Evolutionary conservation across 2,329 filamentous ascomycete species (phyloP), one percentile per base, ranked within the genome.

Genomic region (Talaromyces atroroseus): DNA sequence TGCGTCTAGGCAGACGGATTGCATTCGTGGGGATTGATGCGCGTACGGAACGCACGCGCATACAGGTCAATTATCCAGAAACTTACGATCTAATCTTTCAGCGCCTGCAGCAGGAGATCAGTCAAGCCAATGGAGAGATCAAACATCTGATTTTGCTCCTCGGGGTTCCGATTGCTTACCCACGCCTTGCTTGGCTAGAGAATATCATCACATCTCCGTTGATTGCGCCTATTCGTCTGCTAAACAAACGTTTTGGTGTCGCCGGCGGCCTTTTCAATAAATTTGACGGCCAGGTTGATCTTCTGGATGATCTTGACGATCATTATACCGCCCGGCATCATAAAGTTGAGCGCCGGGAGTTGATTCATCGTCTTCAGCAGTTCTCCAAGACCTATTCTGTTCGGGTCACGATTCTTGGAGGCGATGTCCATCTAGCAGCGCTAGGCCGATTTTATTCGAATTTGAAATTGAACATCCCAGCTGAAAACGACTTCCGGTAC

Each of bases 161-260:
- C 2, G 88, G 87, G 56, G 84, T 89, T 21, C 89, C 91, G 0
- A 92, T 95, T 64, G 76, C 77, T 1, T 79, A 82, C 61, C 80
- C 79, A 1, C 90, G 92, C 64, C 80, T 96, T 54, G 94, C 92
- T n/a, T 96, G 92, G 92, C 80, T 96, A 4, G 92, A 97, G 70
- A 96, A 96, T 66, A 88, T 96, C 57, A 83, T 97, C 64, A 82
- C 82, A 16, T 95, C 90, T 59, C 92, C 92, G 0, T 64, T 96
- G 23, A 92, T 96, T 67, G 91, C 88, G 0, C 91, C 92, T 0
- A 84, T 96, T 68, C 92, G 91, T 66, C 86, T 97, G 60, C 71
- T 96, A 64, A 94, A 96, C 77, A 89, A 92, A 70, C 84, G 92
- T 24, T 95, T 97, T 63, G 92, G 92, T 56, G 74, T 96, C 46